A percentile compares a stretch with the other conserved stretches of the same genome.
Conservation (phyloP, 371 early-diverging fungal species). For the Mucor mucedo region DNA sequence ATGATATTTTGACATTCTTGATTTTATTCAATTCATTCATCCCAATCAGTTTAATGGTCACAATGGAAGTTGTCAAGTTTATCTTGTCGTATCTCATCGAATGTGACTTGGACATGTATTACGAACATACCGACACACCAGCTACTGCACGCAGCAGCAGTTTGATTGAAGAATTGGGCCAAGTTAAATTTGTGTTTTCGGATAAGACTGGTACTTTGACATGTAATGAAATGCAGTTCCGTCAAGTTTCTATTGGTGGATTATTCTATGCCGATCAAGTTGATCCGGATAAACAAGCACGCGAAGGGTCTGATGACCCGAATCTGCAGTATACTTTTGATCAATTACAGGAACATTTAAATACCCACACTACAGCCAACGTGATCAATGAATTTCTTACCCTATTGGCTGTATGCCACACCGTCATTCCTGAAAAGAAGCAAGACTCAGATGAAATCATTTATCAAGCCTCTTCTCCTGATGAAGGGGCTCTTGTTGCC, state of each 20-base stretch:
- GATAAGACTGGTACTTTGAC: constrained; percentile 92
- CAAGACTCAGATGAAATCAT: constrained; percentile 32
- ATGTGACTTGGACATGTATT: constrained; percentile 71
- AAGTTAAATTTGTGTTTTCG: constrained; percentile 92
- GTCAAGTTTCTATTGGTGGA: constrained; percentile 68
- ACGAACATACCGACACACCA: constrained; percentile 64
- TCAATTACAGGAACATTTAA: constrained; percentile 60
- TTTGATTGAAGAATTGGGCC: constrained; percentile 88
- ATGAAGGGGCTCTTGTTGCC: constrained; percentile 82
- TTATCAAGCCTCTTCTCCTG: constrained; percentile 84
- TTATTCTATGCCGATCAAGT: constrained; percentile 43
- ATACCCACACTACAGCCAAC: constrained; percentile 54
- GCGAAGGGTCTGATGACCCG: constrained; percentile 32
- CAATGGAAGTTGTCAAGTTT: constrained; percentile 75
- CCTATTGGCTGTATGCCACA: constrained; percentile 66
- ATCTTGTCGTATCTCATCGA: constrained; percentile 69
- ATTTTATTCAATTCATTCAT: constrained; percentile 85
- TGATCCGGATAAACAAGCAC: constrained; percentile 23
- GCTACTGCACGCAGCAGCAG: constrained; percentile 78
- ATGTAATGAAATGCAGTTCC: constrained; percentile 73
- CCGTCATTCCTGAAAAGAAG: constrained; percentile 55
- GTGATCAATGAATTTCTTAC: constrained; percentile 65
- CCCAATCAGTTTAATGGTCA: constrained; percentile 83
- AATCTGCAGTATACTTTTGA: constrained; percentile 64
- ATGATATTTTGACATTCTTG: constrained; percentile 77